Percentiles rank a stretch among this genome's conserved stretches.
Evolutionary conservation across 2,329 filamentous ascomycete species (phyloP).

Genomic region (Alternaria gansuensis): DNA sequence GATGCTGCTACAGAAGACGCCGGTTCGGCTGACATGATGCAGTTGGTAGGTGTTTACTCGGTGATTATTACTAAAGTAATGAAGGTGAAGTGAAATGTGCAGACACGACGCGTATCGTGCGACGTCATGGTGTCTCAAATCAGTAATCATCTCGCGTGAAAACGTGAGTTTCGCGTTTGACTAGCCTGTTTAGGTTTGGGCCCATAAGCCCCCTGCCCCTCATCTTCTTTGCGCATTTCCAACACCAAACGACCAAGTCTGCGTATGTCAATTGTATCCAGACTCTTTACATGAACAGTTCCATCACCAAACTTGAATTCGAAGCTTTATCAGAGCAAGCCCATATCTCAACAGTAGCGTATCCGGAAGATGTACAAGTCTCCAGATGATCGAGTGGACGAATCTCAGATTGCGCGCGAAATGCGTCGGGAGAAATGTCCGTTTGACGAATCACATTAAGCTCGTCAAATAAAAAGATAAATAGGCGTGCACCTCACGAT

Average conservation of each 20-base stretch:
- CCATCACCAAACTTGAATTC: too few species aligned
- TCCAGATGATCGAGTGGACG: background rate
- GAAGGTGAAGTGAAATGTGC: background rate
- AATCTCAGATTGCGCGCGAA: background rate
- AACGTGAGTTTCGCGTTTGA: constrained; percentile 6
- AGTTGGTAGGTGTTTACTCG: too few species aligned
- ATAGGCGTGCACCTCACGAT: constrained; percentile 3
- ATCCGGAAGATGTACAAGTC: background rate
- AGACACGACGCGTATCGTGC: constrained; percentile 3
- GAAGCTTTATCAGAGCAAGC: constrained; percentile 4
- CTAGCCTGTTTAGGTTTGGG: constrained; percentile 12
- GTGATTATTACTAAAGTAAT: background rate
- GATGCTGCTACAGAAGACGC: constrained; percentile 6
- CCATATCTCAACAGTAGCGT: constrained; percentile 20
- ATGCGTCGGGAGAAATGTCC: background rate
- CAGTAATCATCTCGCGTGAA: constrained; percentile 8
- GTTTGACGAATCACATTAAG: constrained; percentile 4
- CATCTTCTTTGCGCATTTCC: background rate
- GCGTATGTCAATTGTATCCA: too few species aligned
- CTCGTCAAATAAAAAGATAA: background rate
- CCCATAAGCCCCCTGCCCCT: background rate
- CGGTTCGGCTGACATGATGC: constrained; percentile 8
- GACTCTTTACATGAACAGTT: too few species aligned
- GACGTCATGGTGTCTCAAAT: constrained; percentile 10
- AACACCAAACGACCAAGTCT: background rate